Base-by-base conservation (phyloP, 2,329 filamentous ascomycete species). In the Aspergillus nomiae region DNA sequence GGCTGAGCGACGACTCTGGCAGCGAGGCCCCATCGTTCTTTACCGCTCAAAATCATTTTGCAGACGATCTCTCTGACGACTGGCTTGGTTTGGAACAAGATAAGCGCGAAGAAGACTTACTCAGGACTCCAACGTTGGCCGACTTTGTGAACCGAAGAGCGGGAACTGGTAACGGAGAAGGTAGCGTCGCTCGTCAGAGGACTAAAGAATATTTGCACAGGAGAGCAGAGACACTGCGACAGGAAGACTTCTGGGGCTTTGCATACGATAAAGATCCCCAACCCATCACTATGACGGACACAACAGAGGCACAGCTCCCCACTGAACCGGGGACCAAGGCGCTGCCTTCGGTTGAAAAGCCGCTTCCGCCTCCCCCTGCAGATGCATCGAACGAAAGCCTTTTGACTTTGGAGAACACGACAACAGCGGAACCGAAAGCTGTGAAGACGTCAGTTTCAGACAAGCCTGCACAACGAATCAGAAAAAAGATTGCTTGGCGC, bases 1-100 rank as follows among this genome's bases (percentile, higher is more conserved):
- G 92, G 92, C 84, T 93, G 69, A 96, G 92, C 75, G 92, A 96
- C 85, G 86, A 89, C 65, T 86, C 86, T 28, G 86, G 87, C 73
- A 92, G 90, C 75, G 90, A 92, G 82, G 86, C 86, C 81, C 91
- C 89, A 85, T 91, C 89, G 19, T 80, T 78, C 62, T 73, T 78
- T 34, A 80, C 78, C 4, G 78, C 78, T 12, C 71, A 73, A 34
- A 79, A 80, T 58, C 72, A 79, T 48, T 74, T 79, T 48, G 75
- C 74, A 26, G 78, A 80, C 71, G 78, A 80, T 63, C 68, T 70
- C 32, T 79, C 77, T 7, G 78, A 80, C 74, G 78, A 78, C 63
- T 81, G 78, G 78, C 74, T 81, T 60, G 78, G 77, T 61, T 68
- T 81, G 21, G 78, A 78, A 66, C 75, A 78, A 66, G 73, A 78